Conservation (phyloP, 257 asterid species). For the Primulina huaijiensis region DNA sequence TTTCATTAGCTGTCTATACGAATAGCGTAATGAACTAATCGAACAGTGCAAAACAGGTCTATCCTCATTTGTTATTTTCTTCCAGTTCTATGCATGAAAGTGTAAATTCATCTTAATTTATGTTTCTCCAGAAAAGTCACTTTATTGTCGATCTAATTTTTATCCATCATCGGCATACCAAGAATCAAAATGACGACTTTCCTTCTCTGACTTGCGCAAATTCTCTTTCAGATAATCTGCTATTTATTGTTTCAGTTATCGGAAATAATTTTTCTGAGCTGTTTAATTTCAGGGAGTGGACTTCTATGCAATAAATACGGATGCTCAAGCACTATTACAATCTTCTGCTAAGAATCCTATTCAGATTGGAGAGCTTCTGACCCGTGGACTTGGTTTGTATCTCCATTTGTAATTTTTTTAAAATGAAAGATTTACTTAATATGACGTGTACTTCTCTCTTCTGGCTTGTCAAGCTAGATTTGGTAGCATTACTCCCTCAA, state of each 20-base stretch:
- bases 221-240: background rate
- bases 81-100: background rate
- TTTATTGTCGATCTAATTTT: too few species aligned
- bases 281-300: slow-evolving; percentile 80
- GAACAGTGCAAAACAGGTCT: background rate
- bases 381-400: slow-evolving; percentile 91
- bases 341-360: slow-evolving; percentile 87
- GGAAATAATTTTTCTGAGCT: slow-evolving; percentile 15
- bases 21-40: background rate
- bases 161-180: background rate
- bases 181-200: background rate
- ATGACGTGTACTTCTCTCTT: slow-evolving; percentile 11
- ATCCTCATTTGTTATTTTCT: background rate
- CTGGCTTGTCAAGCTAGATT: slow-evolving; percentile 11
- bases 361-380: slow-evolving; percentile 97
- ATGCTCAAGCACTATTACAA: slow-evolving; percentile 87
- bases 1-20: background rate
- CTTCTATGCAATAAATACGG: slow-evolving; percentile 93
- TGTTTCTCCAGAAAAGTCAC: background rate
- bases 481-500: slow-evolving; percentile 13
- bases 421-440: slow-evolving; percentile 11
- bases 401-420: slow-evolving; percentile 19
- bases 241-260: background rate
- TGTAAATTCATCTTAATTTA: background rate
- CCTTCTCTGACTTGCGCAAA: background rate